These are phyloP conservation scores for Neurospora discreta DNA, from an alignment of 495 filamentous ascomycete genomes.

Conservation along the genomic window DNA sequence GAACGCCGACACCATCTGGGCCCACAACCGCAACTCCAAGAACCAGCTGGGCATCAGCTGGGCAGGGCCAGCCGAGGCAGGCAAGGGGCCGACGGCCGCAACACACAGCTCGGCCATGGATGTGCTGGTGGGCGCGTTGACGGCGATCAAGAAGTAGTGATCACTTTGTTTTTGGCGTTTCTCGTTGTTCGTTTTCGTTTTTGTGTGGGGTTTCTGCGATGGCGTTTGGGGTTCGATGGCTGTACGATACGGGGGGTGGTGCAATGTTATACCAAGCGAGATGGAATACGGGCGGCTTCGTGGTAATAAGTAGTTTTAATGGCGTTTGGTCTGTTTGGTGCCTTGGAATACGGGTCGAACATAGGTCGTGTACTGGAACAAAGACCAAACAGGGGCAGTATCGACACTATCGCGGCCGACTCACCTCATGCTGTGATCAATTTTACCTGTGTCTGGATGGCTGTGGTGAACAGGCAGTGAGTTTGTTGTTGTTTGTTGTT, in stretches of 20 bases:
- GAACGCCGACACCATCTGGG: constrained; percentile 60
- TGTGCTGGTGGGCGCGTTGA: constrained; percentile 55
- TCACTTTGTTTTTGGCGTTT: neutral
- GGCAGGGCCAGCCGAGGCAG: constrained; percentile 46
- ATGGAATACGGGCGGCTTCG: neutral
- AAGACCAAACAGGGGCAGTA: neutral
- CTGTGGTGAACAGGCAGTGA: neutral
- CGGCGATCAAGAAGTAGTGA: constrained; percentile 8
- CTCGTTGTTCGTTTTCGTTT: neutral
- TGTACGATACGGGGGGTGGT: neutral
- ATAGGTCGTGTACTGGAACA: neutral
- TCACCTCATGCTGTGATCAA: neutral
- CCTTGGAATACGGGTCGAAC: neutral
- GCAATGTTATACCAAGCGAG: neutral
- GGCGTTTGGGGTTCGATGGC: neutral
- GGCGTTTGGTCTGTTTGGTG: neutral
- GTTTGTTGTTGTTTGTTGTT: neutral
- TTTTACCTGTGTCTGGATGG: neutral
- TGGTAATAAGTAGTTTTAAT: neutral
- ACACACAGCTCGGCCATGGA: constrained; percentile 61
- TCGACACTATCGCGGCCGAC: neutral
- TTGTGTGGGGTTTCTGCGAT: neutral
- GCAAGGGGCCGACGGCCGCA: constrained; percentile 24
- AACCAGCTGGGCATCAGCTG: constrained; percentile 47
- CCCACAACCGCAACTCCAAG: constrained; percentile 40